Evolutionary conservation across 1,284 basidiomycete species (phyloP).

Genomic region (Amylostereum areolatum): DNA sequence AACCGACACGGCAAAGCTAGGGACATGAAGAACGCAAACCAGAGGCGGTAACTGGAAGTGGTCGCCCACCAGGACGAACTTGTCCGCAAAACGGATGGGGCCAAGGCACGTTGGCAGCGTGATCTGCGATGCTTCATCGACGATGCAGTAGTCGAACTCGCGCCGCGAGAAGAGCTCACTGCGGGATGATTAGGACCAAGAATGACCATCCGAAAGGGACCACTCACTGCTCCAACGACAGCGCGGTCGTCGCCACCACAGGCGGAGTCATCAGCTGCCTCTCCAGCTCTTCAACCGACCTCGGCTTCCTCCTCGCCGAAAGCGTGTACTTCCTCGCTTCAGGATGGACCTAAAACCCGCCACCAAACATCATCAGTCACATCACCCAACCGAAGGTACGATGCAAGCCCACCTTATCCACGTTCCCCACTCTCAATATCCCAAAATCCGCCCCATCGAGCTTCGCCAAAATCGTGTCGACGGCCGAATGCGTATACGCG

Average conservation of each 20-base stretch:
- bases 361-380: neutral
- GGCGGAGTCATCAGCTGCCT: conserved; percentile 78
- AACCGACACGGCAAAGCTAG: neutral
- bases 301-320: conserved; percentile 45
- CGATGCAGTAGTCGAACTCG: conserved; percentile 94
- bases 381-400: neutral
- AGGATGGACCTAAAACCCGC: conserved; percentile 61
- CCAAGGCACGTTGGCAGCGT: conserved; percentile 94
- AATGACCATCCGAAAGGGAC: neutral
- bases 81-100: conserved; percentile 84
- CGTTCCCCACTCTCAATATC: conserved; percentile 84
- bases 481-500: conserved; percentile 96
- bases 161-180: conserved; percentile 83
- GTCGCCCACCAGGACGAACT: conserved; percentile 93
- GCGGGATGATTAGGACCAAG: conserved; percentile 2
- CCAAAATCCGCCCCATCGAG: conserved; percentile 60
- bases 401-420: conserved; percentile 82
- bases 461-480: conserved; percentile 92
- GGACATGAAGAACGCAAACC: conserved; percentile 31
- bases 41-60: conserved; percentile 95
- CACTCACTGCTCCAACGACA: conserved; percentile 90
- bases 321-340: conserved; percentile 71
- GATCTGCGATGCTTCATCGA: conserved; percentile 98
- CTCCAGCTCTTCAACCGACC: conserved; percentile 74
- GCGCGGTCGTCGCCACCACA: conserved; percentile 93